These are phyloP conservation scores for Tetracentron sinense DNA, from an alignment of 164 flowering plant genomes.

Conservation along the genomic window DNA sequence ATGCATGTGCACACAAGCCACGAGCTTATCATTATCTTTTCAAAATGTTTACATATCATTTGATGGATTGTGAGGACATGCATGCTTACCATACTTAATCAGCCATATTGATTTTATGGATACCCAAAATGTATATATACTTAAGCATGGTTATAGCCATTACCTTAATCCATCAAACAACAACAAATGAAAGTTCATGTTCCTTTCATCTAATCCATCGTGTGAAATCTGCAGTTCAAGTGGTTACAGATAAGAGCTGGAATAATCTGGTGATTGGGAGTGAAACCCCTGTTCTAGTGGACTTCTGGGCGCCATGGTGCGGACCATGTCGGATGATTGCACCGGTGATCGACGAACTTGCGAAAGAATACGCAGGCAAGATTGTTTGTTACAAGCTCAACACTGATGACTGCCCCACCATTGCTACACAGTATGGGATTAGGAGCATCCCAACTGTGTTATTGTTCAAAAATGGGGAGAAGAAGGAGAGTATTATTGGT, in stretches of 20 bases:
- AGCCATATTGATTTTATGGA: too few species aligned
- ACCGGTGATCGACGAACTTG: constrained; percentile 64
- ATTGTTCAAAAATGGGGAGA: constrained; percentile 77
- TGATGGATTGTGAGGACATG: too few species aligned
- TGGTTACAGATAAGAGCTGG: constrained; percentile 61
- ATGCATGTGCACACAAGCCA: too few species aligned
- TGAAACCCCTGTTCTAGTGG: constrained; percentile 55
- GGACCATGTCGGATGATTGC: constrained; percentile 87
- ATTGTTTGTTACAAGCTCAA: constrained; percentile 59
- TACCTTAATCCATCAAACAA: background rate
- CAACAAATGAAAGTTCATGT: too few species aligned
- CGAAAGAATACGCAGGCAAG: constrained; percentile 63
- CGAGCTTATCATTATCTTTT: too few species aligned
- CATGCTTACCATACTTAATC: too few species aligned
- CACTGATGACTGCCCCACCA: constrained; percentile 61
- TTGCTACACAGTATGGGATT: constrained; percentile 61
- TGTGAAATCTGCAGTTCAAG: constrained; percentile 47
- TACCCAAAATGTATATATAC: too few species aligned
- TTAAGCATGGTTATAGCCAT: too few species aligned
- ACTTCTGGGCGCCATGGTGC: constrained; percentile 96
- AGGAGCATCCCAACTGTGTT: constrained; percentile 80
- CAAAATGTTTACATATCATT: too few species aligned
- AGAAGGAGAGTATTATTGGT: constrained; percentile 73
- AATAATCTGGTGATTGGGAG: constrained; percentile 36
- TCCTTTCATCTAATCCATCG: background rate